Percentiles rank a stretch among this genome's conserved stretches.
Evolutionary conservation across 2,329 filamentous ascomycete genomes (phyloP).

Genomic region (Aspergillus tubingensis): DNA sequence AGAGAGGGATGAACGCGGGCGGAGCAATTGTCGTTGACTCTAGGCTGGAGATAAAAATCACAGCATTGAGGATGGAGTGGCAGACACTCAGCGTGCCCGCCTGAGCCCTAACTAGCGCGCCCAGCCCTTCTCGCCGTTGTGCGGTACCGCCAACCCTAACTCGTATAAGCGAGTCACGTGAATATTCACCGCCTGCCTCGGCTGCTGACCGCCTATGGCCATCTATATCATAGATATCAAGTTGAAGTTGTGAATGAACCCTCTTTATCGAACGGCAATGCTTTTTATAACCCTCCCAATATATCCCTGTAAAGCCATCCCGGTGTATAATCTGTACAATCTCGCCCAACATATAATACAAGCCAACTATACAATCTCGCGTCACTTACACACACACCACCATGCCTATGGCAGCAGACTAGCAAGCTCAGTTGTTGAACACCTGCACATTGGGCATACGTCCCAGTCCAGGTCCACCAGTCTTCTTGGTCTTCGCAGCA

Average conservation of each 20-base stretch:
- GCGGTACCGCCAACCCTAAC: conserved; percentile 28
- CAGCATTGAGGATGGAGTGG: conserved; percentile 39
- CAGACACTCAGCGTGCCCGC: conserved; percentile 22
- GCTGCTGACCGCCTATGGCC: too few species aligned
- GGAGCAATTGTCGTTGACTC: conserved; percentile 45
- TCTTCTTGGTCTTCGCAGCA: conserved; percentile 41
- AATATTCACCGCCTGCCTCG: not conserved
- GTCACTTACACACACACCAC: not conserved
- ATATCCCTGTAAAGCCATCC: not conserved
- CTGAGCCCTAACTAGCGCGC: conserved; percentile 30
- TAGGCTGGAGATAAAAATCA: conserved; percentile 41
- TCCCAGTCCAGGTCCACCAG: conserved; percentile 44
- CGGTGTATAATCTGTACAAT: too few species aligned
- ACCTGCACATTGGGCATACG: conserved; percentile 52
- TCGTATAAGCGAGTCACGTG: conserved; percentile 40
- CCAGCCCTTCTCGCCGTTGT: conserved; percentile 22
- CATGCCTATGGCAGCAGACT: too few species aligned
- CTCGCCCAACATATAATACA: not conserved
- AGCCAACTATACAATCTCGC: not conserved
- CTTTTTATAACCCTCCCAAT: not conserved
- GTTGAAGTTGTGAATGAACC: too few species aligned
- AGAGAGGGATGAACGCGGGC: conserved; percentile 40
- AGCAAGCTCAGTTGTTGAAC: conserved; percentile 31
- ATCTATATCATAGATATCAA: too few species aligned
- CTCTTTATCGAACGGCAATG: too few species aligned